Percentiles rank a stretch among this genome's conserved stretches.
phyloP scores from a whole-genome alignment of 2,329 filamentous ascomycete genomes.

The Colletotrichum tabaci region DNA sequence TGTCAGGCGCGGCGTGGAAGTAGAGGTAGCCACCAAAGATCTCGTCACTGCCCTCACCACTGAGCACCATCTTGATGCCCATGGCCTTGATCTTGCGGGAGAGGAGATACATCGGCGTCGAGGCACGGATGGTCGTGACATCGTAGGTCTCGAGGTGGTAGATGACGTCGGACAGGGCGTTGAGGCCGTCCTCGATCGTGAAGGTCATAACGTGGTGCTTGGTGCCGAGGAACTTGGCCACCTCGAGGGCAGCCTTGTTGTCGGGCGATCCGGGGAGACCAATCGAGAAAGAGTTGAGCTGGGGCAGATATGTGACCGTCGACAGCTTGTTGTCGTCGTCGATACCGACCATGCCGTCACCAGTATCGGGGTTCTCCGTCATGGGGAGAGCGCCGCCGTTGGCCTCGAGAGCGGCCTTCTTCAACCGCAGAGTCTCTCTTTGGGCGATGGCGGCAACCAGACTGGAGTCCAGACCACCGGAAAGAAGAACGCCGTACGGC shows the following conservation, averaged over 20 bases:
- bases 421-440: constrained; percentile 87
- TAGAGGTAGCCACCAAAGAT: constrained; percentile 99
- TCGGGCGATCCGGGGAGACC: constrained; percentile 94
- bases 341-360: constrained; percentile 89
- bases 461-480: constrained; percentile 95
- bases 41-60: constrained; percentile 96
- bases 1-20: constrained; percentile 95
- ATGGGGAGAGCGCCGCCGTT: constrained; percentile 62
- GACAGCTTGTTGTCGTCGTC: constrained; percentile 92
- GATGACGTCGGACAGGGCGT: constrained; percentile 97
- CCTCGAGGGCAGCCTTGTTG: constrained; percentile 90
- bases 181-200: constrained; percentile 96
- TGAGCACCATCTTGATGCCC: constrained; percentile 99
- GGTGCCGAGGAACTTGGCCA: constrained; percentile 96
- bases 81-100: constrained; percentile 99
- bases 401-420: constrained; percentile 71
- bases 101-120: constrained; percentile 98
- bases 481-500: constrained; percentile 95
- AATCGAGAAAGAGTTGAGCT: constrained; percentile 99
- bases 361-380: constrained; percentile 69
- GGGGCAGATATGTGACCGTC: constrained; percentile 90
- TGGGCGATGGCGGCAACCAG: constrained; percentile 96
- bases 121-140: constrained; percentile 97
- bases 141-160: constrained; percentile 98
- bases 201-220: constrained; percentile 99